A percentile compares a stretch with the other conserved stretches of the same genome.
phyloP scores from a whole-genome alignment of 1,284 basidiomycete genomes.

The Cryptococcus hybrid region DNA sequence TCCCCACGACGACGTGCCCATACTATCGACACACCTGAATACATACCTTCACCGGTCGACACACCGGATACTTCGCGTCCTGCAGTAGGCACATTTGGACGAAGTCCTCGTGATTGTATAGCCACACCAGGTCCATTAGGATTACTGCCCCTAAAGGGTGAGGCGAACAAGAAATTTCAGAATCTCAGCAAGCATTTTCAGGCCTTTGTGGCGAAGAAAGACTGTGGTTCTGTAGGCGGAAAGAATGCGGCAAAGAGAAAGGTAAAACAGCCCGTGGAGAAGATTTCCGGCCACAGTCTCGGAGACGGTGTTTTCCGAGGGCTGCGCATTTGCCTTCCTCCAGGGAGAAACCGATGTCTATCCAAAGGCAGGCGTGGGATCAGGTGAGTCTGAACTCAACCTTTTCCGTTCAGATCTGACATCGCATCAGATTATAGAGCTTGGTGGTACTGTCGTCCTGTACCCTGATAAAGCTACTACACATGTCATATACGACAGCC shows the following conservation, averaged over 20 bases:
- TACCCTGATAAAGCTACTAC: conserved; percentile 43
- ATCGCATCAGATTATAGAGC: conserved; percentile 25
- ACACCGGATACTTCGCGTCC: conserved; percentile 13
- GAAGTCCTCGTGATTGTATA: conserved; percentile 23
- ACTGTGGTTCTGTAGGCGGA: no score
- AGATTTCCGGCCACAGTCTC: conserved; percentile 1
- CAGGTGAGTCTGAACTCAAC: no score
- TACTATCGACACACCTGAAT: conserved; percentile 11
- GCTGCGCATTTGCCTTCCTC: conserved; percentile 34
- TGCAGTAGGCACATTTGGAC: background rate
- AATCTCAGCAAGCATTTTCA: no score
- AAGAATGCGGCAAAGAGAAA: conserved; percentile 2
- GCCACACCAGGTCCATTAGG: conserved; percentile 22
- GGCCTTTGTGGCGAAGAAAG: no score
- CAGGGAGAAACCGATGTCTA: no score
- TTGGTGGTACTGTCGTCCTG: conserved; percentile 32
- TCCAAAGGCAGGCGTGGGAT: no score
- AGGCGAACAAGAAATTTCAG: no score
- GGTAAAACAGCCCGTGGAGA: background rate
- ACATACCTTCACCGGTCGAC: conserved; percentile 31
- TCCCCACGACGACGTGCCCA: background rate
- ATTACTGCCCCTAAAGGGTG: no score
- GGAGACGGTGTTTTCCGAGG: conserved; percentile 28
- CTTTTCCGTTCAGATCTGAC: background rate
- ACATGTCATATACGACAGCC: conserved; percentile 40